Evolutionary conservation across 345 rosid genomes (phyloP).

Genomic region (Moricandia moricandioides): DNA sequence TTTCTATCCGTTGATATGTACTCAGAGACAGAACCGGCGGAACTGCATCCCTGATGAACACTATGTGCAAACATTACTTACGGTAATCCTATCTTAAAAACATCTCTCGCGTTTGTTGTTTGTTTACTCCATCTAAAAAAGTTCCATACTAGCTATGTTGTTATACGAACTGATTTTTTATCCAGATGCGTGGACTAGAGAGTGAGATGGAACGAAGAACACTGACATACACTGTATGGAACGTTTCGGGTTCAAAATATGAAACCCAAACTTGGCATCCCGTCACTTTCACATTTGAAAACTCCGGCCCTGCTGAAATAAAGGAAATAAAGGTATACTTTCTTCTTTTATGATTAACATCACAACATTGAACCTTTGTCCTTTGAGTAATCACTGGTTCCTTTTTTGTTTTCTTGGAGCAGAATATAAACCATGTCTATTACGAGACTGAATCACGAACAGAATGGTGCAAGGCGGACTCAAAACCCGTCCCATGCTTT

Average conservation of each 20-base stretch:
- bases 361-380: neutral
- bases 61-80: conserved; percentile 71
- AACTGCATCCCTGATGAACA: conserved; percentile 91
- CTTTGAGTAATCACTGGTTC: neutral
- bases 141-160: neutral
- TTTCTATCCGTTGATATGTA: conserved; percentile 1
- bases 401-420: conserved; percentile 1
- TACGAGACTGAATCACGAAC: conserved; percentile 75
- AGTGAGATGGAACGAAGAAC: conserved; percentile 77
- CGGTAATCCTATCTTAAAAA: conserved; percentile 44
- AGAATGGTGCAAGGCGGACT: conserved; percentile 70
- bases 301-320: conserved; percentile 53
- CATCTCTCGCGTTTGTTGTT: neutral
- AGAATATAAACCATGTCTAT: conserved; percentile 64
- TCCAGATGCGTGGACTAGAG: conserved; percentile 77
- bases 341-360: neutral
- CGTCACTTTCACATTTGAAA: conserved; percentile 57
- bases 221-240: conserved; percentile 84
- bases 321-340: conserved; percentile 66
- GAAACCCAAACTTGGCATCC: conserved; percentile 91
- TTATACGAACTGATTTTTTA: neutral
- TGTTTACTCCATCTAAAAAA: conserved; percentile 4
- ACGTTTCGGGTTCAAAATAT: conserved; percentile 53
- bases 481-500: conserved; percentile 62
- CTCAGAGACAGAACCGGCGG: conserved; percentile 55